Base-by-base conservation (phyloP, 441 rosid species). In the Flueggea neowawraea region DNA sequence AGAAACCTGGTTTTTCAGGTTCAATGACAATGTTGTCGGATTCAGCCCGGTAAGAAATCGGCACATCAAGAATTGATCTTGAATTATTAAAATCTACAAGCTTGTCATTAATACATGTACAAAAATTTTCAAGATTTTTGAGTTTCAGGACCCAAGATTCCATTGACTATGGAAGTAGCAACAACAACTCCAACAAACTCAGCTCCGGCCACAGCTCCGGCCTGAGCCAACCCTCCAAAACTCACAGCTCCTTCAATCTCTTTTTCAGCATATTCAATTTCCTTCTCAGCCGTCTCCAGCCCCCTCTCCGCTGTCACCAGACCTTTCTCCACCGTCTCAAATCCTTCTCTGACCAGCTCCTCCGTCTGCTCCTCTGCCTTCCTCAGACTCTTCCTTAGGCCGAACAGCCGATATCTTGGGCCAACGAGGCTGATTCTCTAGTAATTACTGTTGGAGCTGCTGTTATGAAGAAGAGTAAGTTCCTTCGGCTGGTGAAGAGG, bases 331-430 rank as follows among this genome's bases (percentile, higher is more conserved):
- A 91, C 92, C 63, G 95, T 63, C 67, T 84, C 84, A 32, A 88
- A 80, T 12, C 92, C 92, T 81, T 87, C 91, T 61, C 54, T 85
- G 60, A 84, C 98, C 32, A 89, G 66, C 73, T 74, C 80, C 76
- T 83, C 95, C 9, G 91, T 89, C 62, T 75, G 84, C 68, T 90
- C 78, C 79, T 88, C 96, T 28, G 75, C 98, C 17, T 74, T 81
- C 78, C 31, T 80, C 54, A 90, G 76, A 73, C 81, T 90, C 85
- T 79, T 94, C 80, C 87, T 77, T 54, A 93, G 70, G 3, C 97
- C 98, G 65, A 93, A 93, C 10, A 90, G 73, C 83, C 82, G 33
- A 93, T 93, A 66, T 87, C 79, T 77, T 72, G 64, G 16, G 97
- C 97, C 58, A 54, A 49, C 3, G 95, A 78, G 11, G 74, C 61